These are phyloP conservation scores for Priceomyces medius DNA, from an alignment of 805 yeast species.

Conservation along the genomic window DNA sequence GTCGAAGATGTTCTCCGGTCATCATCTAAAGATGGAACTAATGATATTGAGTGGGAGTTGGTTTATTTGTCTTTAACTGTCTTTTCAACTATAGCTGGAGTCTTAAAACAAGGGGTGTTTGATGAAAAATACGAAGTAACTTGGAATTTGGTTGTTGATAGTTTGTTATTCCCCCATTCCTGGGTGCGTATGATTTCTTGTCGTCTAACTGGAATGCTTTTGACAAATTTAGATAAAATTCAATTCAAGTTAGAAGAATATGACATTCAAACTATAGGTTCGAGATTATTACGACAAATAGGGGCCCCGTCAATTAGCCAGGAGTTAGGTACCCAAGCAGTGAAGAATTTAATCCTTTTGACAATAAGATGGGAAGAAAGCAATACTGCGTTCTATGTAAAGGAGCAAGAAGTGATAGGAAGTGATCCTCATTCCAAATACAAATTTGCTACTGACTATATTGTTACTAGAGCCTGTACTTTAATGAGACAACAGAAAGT, in stretches of 20 bases:
- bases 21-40: conserved; percentile 32
- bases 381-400: conserved; percentile 32
- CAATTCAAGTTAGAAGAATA: conserved; percentile 35
- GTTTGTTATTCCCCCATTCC: conserved; percentile 80
- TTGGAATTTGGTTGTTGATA: conserved; percentile 54
- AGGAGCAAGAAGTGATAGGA: conserved; percentile 17
- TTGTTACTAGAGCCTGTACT: conserved; percentile 59
- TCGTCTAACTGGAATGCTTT: conserved; percentile 54
- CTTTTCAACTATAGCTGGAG: conserved; percentile 42
- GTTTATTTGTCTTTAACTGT: conserved; percentile 65
- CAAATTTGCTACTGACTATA: conserved; percentile 53
- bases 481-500: conserved; percentile 65
- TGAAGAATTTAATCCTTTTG: conserved; percentile 64
- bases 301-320: conserved; percentile 74
- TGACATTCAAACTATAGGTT: conserved; percentile 66
- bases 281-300: conserved; percentile 70
- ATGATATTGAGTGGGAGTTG: conserved; percentile 67
- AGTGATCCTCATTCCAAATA: conserved; percentile 24
- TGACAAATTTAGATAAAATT: conserved; percentile 40
- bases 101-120: conserved; percentile 31
- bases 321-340: conserved; percentile 59
- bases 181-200: conserved; percentile 80
- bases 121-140: conserved; percentile 27
- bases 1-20: conserved; percentile 23
- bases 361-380: conserved; percentile 60